Base-by-base conservation (phyloP, 1,284 basidiomycete species). In the Cutaneotrichosporon spelunceum region DNA sequence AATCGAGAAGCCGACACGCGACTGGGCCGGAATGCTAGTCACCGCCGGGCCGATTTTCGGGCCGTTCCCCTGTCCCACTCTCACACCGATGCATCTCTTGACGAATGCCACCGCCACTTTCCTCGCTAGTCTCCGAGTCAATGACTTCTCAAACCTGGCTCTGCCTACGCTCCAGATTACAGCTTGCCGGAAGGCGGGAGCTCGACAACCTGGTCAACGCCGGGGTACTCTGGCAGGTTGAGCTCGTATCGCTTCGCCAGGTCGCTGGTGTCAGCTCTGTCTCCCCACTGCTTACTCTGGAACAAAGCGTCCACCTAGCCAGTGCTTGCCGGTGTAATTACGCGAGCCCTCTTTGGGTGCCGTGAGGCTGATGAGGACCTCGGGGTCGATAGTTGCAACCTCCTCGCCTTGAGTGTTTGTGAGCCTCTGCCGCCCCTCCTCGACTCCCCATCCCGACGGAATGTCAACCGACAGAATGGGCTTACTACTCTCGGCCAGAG, bases 401-500 rank as follows among this genome's bases (percentile, higher is more conserved):
- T 58, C 29, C 44, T 39, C 33, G 1, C 53, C 55, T 30, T 81
- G 80, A 1, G 79, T 81, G 56, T 85, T 85, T 69, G 48, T 10
- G 3, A 78, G 67, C 13, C 66, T 66, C 61, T 77, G 76, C 0
- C 66, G 69, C 2, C 78, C 78, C 13, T 68, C 64, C 48, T 72
- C 70, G 27, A 98, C 92, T 70, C 92, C 86, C 94, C 94, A 99
- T 4, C 93, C 95, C 1, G 89, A 93, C 0, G 96, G 96, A 59
- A 99, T 94, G 75, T 99, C 96, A 8, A 98, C 89, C 1, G 89
- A 91, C 24, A 96, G 85, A 68, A 95, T 89, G 0, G 93, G 91
- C 14, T 88, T 79, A 4, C 82, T 78, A 7, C 87, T 87, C 26
- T 81, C 73, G 1, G 85, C 82, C 56, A 99, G 82, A 3, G 88